Evolutionary conservation across 768 basidiomycete species (phyloP), one percentile per base, ranked within the genome.

Genomic region (Rhizopogon vinicolor): DNA sequence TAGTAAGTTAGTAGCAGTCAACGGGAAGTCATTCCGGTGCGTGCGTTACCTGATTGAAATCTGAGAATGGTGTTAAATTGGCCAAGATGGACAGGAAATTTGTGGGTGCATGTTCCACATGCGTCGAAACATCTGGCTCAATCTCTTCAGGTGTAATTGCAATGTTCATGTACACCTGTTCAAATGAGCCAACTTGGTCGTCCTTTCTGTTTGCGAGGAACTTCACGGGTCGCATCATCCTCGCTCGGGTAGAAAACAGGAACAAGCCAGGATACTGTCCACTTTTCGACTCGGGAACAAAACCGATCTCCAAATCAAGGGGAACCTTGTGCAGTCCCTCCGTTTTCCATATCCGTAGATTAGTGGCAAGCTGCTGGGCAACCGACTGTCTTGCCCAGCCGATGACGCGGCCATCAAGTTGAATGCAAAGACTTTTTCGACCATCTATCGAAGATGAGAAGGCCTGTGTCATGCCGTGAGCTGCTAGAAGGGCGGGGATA

Each of bases 101-200:
- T 7, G 97, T 98, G 4, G 97, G 92, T 41, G 90, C 80, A 64
- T 93, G 87, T 73, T 99, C 97, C 41, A 97, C 88, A 70, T 99
- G 97, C 1, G 91, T 90, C 18, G 93, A 89, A 7, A 90, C 76
- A 14, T 79, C 84, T 53, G 74, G 69, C 53, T 86, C 82, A 54
- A 98, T 87, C 71, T 97, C 97, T 62, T 87, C 86, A 3, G 86
- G 87, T 52, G 84, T 91, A 63, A 91, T 87, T 3, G 97, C 96
- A 67, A 99, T 91, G 66, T 99, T 92, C 93, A 98, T 93, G 68
- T 98, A 99, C 5, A 98, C 97, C 73, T 99, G 97, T 71, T 99
- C 97, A 63, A 99, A 99, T 7, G 96, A 82, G 3, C 97, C 97
- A 53, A 98, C 80, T 68, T 91, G 90, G 68, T 99, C 97, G 58